Evolutionary conservation across 768 basidiomycete genomes (phyloP).

Genomic region (Tulasnella sp.): DNA sequence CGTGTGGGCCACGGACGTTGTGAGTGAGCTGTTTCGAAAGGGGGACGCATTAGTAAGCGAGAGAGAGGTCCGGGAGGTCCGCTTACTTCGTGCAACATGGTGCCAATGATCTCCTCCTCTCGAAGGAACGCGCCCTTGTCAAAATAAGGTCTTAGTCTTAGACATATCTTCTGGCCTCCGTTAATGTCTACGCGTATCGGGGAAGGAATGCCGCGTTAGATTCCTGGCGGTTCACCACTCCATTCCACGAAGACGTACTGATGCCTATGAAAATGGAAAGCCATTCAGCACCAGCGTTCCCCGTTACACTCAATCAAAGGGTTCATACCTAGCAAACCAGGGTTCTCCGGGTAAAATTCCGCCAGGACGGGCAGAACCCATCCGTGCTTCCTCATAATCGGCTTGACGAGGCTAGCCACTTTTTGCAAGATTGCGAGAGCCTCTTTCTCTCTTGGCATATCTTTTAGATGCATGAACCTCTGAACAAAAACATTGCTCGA

Average conservation of each 20-base stretch:
- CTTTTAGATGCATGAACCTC: constrained; percentile 68
- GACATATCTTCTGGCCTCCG: constrained; percentile 72
- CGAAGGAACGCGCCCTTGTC: constrained; percentile 67
- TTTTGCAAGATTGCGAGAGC: constrained; percentile 66
- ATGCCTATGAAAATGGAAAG: constrained; percentile 4
- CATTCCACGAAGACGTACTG: not conserved
- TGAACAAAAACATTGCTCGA: constrained; percentile 35
- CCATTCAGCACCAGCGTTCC: not conserved
- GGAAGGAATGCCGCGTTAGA: not conserved
- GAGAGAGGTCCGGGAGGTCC: not conserved
- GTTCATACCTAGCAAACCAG: constrained; percentile 64
- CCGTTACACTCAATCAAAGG: not conserved
- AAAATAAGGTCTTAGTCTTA: constrained; percentile 72
- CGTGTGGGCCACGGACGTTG: constrained; percentile 85
- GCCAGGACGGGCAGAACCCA: constrained; percentile 78
- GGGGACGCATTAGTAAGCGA: constrained; percentile 12
- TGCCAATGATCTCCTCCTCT: constrained; percentile 69
- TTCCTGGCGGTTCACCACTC: not conserved
- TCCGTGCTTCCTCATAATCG: constrained; percentile 81
- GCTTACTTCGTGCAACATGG: constrained; percentile 86
- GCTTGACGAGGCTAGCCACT: constrained; percentile 78
- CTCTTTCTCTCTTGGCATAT: constrained; percentile 59
- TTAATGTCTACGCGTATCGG: constrained; percentile 58
- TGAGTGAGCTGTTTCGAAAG: constrained; percentile 64
- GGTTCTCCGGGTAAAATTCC: constrained; percentile 82